phyloP scores from a whole-genome alignment of 768 basidiomycete genomes.

The Tylopilus balloui region DNA sequence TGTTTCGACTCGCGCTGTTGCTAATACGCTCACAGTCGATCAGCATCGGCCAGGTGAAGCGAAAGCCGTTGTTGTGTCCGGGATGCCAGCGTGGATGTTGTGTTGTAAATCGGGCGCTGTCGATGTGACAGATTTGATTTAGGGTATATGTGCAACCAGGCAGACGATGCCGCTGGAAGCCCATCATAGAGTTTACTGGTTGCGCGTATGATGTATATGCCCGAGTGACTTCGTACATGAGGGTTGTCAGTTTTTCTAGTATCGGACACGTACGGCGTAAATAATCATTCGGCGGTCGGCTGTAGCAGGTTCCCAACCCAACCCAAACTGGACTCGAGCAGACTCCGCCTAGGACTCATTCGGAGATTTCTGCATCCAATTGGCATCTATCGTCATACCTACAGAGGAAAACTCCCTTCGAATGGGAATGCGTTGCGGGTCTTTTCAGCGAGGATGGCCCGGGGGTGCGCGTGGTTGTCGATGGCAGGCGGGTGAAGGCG shows the following conservation, averaged over 20 bases:
- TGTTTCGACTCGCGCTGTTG: background rate
- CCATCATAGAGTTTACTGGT: no score
- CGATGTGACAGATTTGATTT: background rate
- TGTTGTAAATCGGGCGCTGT: background rate
- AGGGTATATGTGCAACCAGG: background rate
- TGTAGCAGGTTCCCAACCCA: no score
- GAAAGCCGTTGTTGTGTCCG: background rate
- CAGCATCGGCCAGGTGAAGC: background rate
- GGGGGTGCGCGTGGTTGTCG: conserved; percentile 83
- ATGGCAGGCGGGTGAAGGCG: conserved; percentile 48
- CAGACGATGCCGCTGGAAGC: no score
- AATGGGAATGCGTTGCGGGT: conserved; percentile 48
- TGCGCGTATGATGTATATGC: no score
- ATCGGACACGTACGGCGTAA: no score
- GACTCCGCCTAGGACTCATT: no score
- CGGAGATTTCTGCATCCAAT: no score
- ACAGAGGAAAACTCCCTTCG: background rate
- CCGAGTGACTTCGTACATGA: no score
- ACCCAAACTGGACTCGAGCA: no score
- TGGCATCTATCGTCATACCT: no score
- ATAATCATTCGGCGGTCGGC: no score
- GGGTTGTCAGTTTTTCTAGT: no score
- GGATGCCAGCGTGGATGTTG: background rate
- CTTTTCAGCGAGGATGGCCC: background rate
- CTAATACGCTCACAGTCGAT: background rate